Conservation (phyloP, 1,139 yeast genomes). For the Lodderomyces beijingensis region DNA sequence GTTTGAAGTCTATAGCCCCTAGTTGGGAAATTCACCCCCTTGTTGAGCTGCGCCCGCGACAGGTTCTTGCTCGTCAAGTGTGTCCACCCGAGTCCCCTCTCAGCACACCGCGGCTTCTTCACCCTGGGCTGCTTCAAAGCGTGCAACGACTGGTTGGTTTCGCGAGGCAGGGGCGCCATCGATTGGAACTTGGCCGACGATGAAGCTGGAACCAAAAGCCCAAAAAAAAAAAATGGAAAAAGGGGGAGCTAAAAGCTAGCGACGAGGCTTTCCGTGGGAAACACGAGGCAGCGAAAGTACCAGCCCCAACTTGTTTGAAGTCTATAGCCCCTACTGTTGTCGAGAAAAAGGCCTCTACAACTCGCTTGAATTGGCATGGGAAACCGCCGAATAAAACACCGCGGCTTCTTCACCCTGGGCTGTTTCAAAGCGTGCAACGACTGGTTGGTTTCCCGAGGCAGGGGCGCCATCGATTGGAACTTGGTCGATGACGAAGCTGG, state of each 20-base stretch:
- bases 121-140: conserved; percentile 63
- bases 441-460: conserved; percentile 56
- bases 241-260: neutral
- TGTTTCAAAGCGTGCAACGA: conserved; percentile 72
- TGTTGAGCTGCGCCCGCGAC: no score
- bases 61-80: conserved; percentile 55
- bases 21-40: no score
- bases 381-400: conserved; percentile 83
- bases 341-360: no score
- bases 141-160: conserved; percentile 70
- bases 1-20: no score
- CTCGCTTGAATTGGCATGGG: no score
- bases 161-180: conserved; percentile 45
- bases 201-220: no score
- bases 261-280: no score
- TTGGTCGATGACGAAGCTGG: no score
- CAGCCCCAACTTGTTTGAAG: no score
- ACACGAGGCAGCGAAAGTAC: no score
- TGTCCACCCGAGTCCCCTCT: conserved; percentile 93
- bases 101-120: conserved; percentile 84
- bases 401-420: conserved; percentile 73
- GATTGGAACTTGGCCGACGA: no score
- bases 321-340: no score
- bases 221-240: neutral
- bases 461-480: conserved; percentile 64